phyloP scores from a whole-genome alignment of 2,329 filamentous ascomycete species.

The Trichoderma harzianum region DNA sequence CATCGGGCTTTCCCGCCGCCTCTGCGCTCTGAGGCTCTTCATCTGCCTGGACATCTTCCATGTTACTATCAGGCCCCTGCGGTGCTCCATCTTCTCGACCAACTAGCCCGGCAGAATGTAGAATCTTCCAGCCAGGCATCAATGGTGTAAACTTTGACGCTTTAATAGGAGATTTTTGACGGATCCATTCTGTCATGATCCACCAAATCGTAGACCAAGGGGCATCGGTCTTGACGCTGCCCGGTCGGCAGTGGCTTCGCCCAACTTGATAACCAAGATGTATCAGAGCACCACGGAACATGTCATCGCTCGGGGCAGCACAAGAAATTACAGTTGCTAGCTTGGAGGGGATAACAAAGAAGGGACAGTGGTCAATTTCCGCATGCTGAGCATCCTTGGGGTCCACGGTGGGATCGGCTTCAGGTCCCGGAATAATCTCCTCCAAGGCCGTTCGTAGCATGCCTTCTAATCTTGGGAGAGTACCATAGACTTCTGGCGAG shows the following conservation, averaged over 20 bases:
- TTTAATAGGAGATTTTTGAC: constrained; percentile 76
- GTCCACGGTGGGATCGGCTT: constrained; percentile 37
- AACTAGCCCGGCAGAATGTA: constrained; percentile 44
- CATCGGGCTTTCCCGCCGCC: constrained; percentile 24
- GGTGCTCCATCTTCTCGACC: constrained; percentile 28
- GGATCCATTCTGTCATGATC: constrained; percentile 86
- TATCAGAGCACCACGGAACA: constrained; percentile 75
- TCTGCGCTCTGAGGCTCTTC: constrained; percentile 18
- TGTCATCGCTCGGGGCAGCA: constrained; percentile 72
- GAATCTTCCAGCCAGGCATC: constrained; percentile 69
- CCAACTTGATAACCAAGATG: constrained; percentile 79
- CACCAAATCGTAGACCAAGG: constrained; percentile 90
- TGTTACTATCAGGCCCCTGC: constrained; percentile 30
- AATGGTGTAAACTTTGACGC: constrained; percentile 64
- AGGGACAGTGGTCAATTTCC: constrained; percentile 69
- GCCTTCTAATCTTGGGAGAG: constrained; percentile 76
- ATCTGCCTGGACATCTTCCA: constrained; percentile 38
- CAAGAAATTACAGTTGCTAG: constrained; percentile 77
- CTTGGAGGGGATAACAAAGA: constrained; percentile 77
- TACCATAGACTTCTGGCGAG: constrained; percentile 71
- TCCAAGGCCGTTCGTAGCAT: constrained; percentile 89
- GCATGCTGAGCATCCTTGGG: constrained; percentile 53
- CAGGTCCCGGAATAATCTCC: constrained; percentile 51
- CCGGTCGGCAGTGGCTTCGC: constrained; percentile 83
- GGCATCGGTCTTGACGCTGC: constrained; percentile 90